Percentiles rank a stretch among this genome's conserved stretches.
These are phyloP conservation scores for Domatiomyces globalis DNA, from an alignment of 2,329 filamentous ascomycete genomes.

Conservation along the genomic window DNA sequence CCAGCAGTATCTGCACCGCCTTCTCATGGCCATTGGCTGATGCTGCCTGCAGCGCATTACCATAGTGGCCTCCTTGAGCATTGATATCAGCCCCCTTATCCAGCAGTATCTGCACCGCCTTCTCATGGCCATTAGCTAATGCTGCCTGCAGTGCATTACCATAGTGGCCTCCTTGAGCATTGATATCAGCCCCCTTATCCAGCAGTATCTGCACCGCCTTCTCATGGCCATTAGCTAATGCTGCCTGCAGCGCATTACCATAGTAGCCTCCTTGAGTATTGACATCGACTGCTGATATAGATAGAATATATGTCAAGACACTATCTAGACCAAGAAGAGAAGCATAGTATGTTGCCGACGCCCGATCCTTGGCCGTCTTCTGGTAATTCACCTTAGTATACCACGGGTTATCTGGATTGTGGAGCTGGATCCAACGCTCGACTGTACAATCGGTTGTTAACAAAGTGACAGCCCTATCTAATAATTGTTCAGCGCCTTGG, in stretches of 20 bases:
- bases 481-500: background rate
- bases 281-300: background rate
- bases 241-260: slow-evolving; percentile 5
- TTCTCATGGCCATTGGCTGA: background rate
- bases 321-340: slow-evolving; percentile 6
- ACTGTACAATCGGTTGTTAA: background rate
- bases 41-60: background rate
- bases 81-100: slow-evolving; percentile 10
- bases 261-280: slow-evolving; percentile 2
- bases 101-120: slow-evolving; percentile 10
- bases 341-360: slow-evolving; percentile 7
- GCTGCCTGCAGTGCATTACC: slow-evolving; percentile 12
- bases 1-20: slow-evolving; percentile 1
- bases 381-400: background rate
- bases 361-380: background rate
- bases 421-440: background rate
- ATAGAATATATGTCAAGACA: slow-evolving; percentile 2
- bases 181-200: slow-evolving; percentile 7
- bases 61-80: slow-evolving; percentile 5
- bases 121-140: slow-evolving; percentile 6
- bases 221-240: slow-evolving; percentile 2
- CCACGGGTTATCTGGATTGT: slow-evolving; percentile 1
- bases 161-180: slow-evolving; percentile 3
- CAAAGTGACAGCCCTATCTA: background rate
- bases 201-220: slow-evolving; percentile 8